Percentiles rank a stretch among this genome's conserved stretches.
Conservation (phyloP, 169 alveolate species). For the Cystoisospora suis region DNA sequence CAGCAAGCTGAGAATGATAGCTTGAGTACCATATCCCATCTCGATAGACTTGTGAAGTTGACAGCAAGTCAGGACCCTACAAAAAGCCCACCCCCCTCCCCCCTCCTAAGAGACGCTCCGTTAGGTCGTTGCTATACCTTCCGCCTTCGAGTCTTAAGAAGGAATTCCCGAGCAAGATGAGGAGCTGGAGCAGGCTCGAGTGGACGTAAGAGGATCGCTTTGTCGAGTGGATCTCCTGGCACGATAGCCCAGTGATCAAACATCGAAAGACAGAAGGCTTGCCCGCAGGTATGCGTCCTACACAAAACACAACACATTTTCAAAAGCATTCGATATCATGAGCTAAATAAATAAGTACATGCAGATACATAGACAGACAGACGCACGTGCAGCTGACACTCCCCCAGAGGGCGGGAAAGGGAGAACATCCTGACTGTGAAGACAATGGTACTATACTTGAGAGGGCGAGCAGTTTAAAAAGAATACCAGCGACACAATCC, state of each 20-base stretch:
- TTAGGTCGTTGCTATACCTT: conserved; percentile 77
- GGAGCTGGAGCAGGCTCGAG: conserved; percentile 98
- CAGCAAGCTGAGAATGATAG: too few species aligned
- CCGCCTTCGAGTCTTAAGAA: conserved; percentile 97
- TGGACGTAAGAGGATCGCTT: conserved; percentile 91
- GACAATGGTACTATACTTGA: too few species aligned
- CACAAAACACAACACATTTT: not conserved
- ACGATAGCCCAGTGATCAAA: conserved; percentile 97
- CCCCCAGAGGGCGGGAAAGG: too few species aligned
- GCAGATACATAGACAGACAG: not conserved
- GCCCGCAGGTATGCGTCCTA: conserved; percentile 95
- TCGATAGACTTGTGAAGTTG: too few species aligned
- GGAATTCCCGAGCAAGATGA: conserved; percentile 97
- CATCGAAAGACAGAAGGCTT: conserved; percentile 94
- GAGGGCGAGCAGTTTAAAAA: too few species aligned
- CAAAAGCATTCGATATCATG: not conserved
- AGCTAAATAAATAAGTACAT: not conserved
- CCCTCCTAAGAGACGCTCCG: not conserved
- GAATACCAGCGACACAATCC: too few species aligned
- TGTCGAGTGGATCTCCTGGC: conserved; percentile 99
- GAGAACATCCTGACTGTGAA: too few species aligned
- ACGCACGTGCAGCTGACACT: not conserved
- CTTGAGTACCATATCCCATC: too few species aligned
- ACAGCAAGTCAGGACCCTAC: too few species aligned
- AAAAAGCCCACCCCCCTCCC: conserved; percentile 7